phyloP scores from a whole-genome alignment of 108 stramenopile genomes.

The Nitzschia sp. region DNA sequence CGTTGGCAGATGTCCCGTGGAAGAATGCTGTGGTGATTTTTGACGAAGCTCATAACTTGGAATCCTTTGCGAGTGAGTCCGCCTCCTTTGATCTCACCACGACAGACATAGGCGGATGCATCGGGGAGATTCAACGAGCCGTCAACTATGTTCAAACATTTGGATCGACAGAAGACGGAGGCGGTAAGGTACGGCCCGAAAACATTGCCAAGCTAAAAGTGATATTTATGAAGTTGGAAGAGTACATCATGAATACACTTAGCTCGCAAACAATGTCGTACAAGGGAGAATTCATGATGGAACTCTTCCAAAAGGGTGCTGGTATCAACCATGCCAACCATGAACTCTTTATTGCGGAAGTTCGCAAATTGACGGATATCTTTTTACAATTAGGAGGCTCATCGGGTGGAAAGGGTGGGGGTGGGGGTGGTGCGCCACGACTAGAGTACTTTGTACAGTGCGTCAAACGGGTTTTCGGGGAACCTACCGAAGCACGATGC shows the following conservation, averaged over 20 bases:
- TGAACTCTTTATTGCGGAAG: conserved; percentile 59
- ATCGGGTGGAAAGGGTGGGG: conserved; percentile 30
- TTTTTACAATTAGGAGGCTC: conserved; percentile 71
- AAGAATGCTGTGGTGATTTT: conserved; percentile 90
- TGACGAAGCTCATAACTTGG: conserved; percentile 99
- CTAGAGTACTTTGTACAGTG: conserved; percentile 75
- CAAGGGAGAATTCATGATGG: conserved; percentile 84
- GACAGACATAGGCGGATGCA: conserved; percentile 81
- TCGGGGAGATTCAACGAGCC: conserved; percentile 65
- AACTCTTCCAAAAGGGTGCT: conserved; percentile 70
- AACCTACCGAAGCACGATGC: conserved; percentile 60
- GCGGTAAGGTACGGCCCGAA: conserved; percentile 36
- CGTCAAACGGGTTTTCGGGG: conserved; percentile 79
- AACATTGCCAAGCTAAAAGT: conserved; percentile 78
- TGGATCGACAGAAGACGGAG: conserved; percentile 12
- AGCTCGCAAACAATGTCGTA: conserved; percentile 42
- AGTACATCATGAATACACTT: conserved; percentile 53
- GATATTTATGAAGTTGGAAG: conserved; percentile 78
- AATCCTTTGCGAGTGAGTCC: conserved; percentile 91
- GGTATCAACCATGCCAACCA: conserved; percentile 75
- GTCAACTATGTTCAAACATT: conserved; percentile 41
- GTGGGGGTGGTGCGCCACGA: conserved; percentile 40
- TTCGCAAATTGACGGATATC: conserved; percentile 61
- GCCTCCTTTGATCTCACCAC: conserved; percentile 91
- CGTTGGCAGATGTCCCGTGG: conserved; percentile 79